Base-by-base conservation (phyloP, 1,139 yeast genomes). In the Yarrowia galli region DNA sequence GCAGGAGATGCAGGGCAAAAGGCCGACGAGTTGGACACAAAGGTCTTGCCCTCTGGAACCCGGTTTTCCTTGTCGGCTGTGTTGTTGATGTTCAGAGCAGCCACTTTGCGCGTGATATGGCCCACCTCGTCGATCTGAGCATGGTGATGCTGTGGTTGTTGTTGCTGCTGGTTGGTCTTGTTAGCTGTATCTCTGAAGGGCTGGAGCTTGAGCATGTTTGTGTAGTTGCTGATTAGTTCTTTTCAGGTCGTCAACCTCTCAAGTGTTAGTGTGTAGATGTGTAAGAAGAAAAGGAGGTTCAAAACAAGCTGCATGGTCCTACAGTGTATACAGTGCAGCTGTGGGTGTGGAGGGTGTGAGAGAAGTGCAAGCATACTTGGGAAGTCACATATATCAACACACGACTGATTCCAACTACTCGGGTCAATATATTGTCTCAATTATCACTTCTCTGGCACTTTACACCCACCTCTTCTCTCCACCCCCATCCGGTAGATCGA, bases 191-290 rank as follows among this genome's bases (percentile, higher is more conserved):
- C 64, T 43, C 64, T 25, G 12, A 58, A 58, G 12, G 64, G 64
- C 20, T 58, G 32, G n/a, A 58, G 38, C 16, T 58, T 58, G n/a
- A 58, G 64, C 64, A 58, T 28, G 32, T 58, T 20, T 51, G 43
- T 40, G 43, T 18, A 40, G 43, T 3, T 28, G 43, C n/a, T n/a
- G n/a, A n/a, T n/a, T n/a, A n/a, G n/a, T 18, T 16, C 20, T n/a
- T 40, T 15, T 40, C 8, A 40, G 43, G 20, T n/a, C 43, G 20
- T 40, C 43, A n/a, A 40, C 43, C 43, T 40, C 18, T 15, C n/a
- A 1, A 20, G n/a, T 12, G 32, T 23, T 45, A 18, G 38, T 42
- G 38, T 42, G 25, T 56, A 56, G 49, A 25, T 56, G 38, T 3
- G 38, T 7, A 43, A 23, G 20, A 54, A 38, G 60, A 54, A n/a